Evolutionary conservation across 345 rosid species (phyloP).

Genomic region (Rhizophora mangle): DNA sequence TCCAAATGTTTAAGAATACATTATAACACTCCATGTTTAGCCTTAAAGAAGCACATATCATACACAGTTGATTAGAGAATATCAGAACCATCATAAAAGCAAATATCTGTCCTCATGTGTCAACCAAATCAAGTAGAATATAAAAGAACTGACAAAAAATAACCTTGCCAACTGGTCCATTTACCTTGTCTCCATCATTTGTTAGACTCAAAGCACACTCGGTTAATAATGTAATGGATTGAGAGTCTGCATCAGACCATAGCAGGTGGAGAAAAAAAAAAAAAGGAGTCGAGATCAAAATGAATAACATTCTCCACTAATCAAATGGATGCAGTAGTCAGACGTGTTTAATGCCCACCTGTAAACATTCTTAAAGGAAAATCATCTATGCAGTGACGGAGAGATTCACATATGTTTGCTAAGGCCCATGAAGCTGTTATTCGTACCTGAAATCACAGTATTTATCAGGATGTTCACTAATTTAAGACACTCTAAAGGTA

Average conservation of each 20-base stretch:
- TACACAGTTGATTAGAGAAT: neutral
- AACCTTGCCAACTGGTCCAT: neutral
- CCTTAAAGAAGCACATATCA: neutral
- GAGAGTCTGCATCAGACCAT: constrained; percentile 39
- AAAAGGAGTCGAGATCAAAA: constrained; percentile 16
- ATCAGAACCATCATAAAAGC: neutral
- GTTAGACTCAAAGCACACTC: constrained; percentile 77
- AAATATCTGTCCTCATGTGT: neutral
- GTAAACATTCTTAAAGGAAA: constrained; percentile 32
- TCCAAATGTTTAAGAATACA: neutral
- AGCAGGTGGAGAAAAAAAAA: constrained; percentile 3
- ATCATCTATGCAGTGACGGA: constrained; percentile 51
- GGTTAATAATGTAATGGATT: constrained; percentile 36
- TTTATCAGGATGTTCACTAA: constrained; percentile 16
- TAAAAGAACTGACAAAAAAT: constrained; percentile 4
- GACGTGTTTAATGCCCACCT: constrained; percentile 30
- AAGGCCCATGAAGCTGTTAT: constrained; percentile 92
- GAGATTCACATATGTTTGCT: constrained; percentile 86
- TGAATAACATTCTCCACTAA: neutral
- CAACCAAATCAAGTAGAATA: neutral
- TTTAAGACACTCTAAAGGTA: constrained; percentile 12
- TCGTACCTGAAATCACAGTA: constrained; percentile 58
- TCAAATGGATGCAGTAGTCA: neutral
- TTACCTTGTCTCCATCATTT: constrained; percentile 93
- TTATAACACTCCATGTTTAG: neutral